Percentiles rank a stretch among this genome's conserved stretches.
Conservation (phyloP, 768 basidiomycete species). For the Multifurca ochricompacta region DNA sequence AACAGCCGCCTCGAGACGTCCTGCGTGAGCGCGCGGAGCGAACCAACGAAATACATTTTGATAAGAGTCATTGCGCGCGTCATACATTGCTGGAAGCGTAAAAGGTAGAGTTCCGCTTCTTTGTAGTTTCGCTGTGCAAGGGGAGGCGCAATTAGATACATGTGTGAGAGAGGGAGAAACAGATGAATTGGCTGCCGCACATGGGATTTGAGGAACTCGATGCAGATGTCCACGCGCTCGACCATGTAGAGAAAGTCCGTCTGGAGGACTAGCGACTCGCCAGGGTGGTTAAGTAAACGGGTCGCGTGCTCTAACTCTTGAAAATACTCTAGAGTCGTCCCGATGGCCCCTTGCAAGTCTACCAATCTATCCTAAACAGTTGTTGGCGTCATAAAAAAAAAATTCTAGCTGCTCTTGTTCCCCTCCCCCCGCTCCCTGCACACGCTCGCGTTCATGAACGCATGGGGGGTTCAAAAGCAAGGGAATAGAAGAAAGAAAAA, state of each 20-base stretch:
- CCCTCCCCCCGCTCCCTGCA: too few species aligned
- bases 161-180: not conserved
- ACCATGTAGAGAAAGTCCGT: constrained; percentile 95
- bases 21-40: constrained; percentile 65
- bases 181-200: constrained; percentile 45
- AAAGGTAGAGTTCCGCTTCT: constrained; percentile 90
- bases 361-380: constrained; percentile 60
- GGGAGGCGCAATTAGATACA: too few species aligned
- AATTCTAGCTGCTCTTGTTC: too few species aligned
- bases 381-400: too few species aligned
- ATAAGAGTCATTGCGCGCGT: constrained; percentile 97
- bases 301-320: constrained; percentile 90
- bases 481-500: too few species aligned
- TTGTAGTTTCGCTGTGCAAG: constrained; percentile 69
- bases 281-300: constrained; percentile 89
- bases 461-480: too few species aligned
- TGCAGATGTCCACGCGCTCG: constrained; percentile 89
- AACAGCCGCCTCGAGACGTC: constrained; percentile 70
- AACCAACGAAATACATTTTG: constrained; percentile 92
- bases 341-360: constrained; percentile 76
- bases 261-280: constrained; percentile 83
- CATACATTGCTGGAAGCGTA: constrained; percentile 97
- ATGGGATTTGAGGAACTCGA: constrained; percentile 81
- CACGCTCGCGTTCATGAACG: too few species aligned
- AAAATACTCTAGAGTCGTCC: constrained; percentile 80